Evolutionary conservation across 129 eudicot genomes (phyloP), one percentile per base, ranked within the genome.

Genomic region (Erigeron canadensis): DNA sequence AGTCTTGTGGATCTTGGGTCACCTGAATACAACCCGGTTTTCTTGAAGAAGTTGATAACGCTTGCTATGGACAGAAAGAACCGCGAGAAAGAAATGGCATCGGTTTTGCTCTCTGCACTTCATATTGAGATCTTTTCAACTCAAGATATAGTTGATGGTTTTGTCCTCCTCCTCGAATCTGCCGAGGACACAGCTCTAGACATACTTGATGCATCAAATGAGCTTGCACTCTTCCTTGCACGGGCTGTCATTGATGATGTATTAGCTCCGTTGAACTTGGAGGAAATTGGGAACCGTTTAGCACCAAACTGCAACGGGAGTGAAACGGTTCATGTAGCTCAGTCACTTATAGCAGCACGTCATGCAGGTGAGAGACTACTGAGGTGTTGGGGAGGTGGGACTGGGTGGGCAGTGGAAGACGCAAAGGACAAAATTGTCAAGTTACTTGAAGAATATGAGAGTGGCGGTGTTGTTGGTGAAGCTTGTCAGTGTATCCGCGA

Each of bases 331-430:
- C 85, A 71, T 3, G 81, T 82, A 83, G 96, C 96, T 39, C 84
- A 80, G 57, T 74, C 97, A 28, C 86, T 91, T 4, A 40, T 84
- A 28, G 88, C 81, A 2, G 96, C 97, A 1, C 93, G 97, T 11
- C 95, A 91, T 21, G 97, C 96, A n/a, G 97, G 97, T 6, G 97
- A 91, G 88, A 81, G 97, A 78, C 75, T 91, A 46, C 75, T 86
- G 55, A 79, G 97, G 86, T 91, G 97, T 65, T 91, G 97, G 97
- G 97, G 97, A 8, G 97, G 97, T n/a, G 97, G 97, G 40, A 88
- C 96, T 0, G 97, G 97, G 42, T 91, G 97, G 97, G 97, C 97
- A 0, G 97, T 91, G 72, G 97, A 91, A 81, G 97, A 91, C 57
- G 97, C 97, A 0, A 91, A 91, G 83, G 97, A 91, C 78, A 91